Percentiles rank a stretch among this genome's conserved stretches.
Evolutionary conservation across 306 rosid species (phyloP).

Genomic region (Cyclanthera cordifolia): DNA sequence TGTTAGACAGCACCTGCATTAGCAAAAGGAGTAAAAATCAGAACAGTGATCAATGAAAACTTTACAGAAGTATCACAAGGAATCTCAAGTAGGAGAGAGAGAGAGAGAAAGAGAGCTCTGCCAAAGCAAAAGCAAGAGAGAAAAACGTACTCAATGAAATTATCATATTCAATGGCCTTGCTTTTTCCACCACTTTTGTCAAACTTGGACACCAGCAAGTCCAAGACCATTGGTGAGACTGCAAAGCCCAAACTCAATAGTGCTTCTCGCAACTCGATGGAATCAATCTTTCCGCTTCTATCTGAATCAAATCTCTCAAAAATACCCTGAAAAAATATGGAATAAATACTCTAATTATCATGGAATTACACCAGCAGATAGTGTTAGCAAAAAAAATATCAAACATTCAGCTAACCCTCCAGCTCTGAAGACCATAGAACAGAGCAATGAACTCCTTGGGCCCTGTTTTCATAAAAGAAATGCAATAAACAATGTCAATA

Average conservation of each 20-base stretch:
- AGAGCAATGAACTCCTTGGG: constrained; percentile 82
- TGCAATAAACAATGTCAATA: neutral
- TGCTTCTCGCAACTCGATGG: constrained; percentile 70
- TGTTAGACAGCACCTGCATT: constrained; percentile 88
- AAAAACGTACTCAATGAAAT: constrained; percentile 67
- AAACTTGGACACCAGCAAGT: constrained; percentile 80
- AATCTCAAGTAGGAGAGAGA: too few species aligned
- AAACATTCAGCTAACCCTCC: constrained; percentile 54
- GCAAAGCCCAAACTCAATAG: constrained; percentile 71
- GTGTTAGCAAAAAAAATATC: neutral
- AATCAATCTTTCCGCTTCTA: constrained; percentile 79
- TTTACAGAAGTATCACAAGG: neutral
- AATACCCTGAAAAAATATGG: constrained; percentile 38
- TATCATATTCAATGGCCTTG: constrained; percentile 83
- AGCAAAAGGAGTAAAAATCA: constrained; percentile 21
- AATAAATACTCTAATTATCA: neutral
- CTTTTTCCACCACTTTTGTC: constrained; percentile 77
- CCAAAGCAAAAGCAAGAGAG: neutral
- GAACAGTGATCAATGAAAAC: neutral
- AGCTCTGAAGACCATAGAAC: constrained; percentile 83
- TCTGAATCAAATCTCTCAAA: constrained; percentile 85
- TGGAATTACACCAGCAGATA: neutral
- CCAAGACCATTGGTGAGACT: constrained; percentile 67
- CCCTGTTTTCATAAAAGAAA: constrained; percentile 32
- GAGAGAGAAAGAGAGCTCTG: neutral